A percentile compares a stretch with the other conserved stretches of the same genome.
These are phyloP conservation scores for Paraconiothyrium brasiliense DNA, from an alignment of 2,329 filamentous ascomycete species.

Conservation along the genomic window DNA sequence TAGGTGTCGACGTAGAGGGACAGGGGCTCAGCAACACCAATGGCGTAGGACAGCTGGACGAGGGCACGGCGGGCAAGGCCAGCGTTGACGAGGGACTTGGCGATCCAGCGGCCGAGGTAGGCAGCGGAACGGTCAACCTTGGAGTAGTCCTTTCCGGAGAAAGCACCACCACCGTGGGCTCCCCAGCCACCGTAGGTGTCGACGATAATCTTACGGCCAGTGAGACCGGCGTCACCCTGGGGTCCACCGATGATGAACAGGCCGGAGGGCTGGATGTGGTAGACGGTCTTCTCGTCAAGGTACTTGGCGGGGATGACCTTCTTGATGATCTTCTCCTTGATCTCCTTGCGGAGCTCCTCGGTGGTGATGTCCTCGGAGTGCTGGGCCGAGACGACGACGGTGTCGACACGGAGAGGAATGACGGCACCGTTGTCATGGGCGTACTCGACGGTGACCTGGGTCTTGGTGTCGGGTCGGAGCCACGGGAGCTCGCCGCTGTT, in stretches of 20 bases:
- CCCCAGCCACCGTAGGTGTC: constrained; percentile 99
- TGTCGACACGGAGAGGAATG: constrained; percentile 91
- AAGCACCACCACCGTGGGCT: constrained; percentile 99
- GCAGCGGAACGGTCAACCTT: constrained; percentile 99
- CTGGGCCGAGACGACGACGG: constrained; percentile 95
- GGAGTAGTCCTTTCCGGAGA: constrained; percentile 99
- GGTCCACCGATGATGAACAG: constrained; percentile 99
- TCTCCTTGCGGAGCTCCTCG: constrained; percentile 91
- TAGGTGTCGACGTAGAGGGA: constrained; percentile 98
- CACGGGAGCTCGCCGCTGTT: constrained; percentile 88
- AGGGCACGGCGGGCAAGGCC: constrained; percentile 90
- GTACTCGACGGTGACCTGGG: constrained; percentile 99
- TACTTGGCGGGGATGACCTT: constrained; percentile 91
- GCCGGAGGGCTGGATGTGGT: constrained; percentile 98
- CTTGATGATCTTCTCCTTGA: constrained; percentile 97
- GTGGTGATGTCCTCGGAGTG: constrained; percentile 89
- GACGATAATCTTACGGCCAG: constrained; percentile 99
- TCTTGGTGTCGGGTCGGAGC: constrained; percentile 99
- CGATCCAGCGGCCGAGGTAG: constrained; percentile 97
- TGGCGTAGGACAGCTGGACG: constrained; percentile 99
- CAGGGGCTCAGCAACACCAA: constrained; percentile 96
- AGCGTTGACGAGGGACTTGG: constrained; percentile 93
- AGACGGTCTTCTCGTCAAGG: constrained; percentile 91
- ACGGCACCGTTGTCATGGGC: constrained; percentile 95
- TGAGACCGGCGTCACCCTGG: constrained; percentile 98